A percentile compares a stretch with the other conserved stretches of the same genome.
These are phyloP conservation scores for Angophora floribunda DNA, from an alignment of 345 rosid genomes.

Conservation along the genomic window DNA sequence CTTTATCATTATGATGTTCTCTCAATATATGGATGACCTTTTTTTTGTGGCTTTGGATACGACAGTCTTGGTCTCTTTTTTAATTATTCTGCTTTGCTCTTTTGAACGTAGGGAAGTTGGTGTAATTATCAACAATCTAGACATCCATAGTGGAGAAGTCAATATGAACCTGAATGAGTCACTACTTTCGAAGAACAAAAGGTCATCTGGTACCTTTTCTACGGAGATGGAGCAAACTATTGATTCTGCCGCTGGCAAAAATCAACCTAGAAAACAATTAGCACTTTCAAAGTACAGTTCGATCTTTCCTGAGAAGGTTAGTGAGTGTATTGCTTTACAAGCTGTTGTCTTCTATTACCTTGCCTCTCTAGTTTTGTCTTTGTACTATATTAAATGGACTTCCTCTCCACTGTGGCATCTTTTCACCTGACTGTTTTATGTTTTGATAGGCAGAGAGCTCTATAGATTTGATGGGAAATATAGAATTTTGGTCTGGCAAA, in stretches of 20 bases:
- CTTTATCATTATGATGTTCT: neutral
- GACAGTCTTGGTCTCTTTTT: neutral
- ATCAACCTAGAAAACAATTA: constrained; percentile 34
- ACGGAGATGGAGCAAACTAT: constrained; percentile 14
- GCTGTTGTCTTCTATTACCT: neutral
- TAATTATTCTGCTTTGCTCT: neutral
- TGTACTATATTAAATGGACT: neutral
- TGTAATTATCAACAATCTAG: constrained; percentile 56
- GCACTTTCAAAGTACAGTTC: constrained; percentile 47
- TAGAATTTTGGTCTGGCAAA: neutral
- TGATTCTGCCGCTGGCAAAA: constrained; percentile 25
- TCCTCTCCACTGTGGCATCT: neutral
- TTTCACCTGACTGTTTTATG: neutral
- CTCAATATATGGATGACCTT: neutral
- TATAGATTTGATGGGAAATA: neutral
- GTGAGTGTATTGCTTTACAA: constrained; percentile 5
- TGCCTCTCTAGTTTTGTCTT: neutral
- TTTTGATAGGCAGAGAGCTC: neutral
- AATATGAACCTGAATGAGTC: constrained; percentile 64
- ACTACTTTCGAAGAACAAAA: constrained; percentile 49
- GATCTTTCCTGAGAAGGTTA: constrained; percentile 85
- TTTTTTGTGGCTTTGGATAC: neutral
- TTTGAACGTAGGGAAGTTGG: constrained; percentile 69
- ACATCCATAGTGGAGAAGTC: constrained; percentile 63
- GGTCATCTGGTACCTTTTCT: constrained; percentile 22